Percentiles rank a stretch among this genome's conserved stretches.
Evolutionary conservation across 1,284 basidiomycete genomes (phyloP).

Genomic region (Tremellales sp.): DNA sequence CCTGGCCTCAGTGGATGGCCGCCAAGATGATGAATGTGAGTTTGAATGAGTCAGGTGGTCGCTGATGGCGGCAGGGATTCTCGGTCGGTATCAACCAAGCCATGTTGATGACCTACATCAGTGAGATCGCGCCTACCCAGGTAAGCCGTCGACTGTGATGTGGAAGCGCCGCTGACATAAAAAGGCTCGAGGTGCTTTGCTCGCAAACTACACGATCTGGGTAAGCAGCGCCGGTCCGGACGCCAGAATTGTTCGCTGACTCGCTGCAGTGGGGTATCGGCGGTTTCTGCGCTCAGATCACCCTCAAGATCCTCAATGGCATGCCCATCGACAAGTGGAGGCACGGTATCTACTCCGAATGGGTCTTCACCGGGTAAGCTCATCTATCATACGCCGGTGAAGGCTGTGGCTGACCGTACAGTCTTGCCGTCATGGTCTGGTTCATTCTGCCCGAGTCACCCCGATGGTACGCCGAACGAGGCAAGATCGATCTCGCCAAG

Average conservation of each 20-base stretch:
- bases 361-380: conserved; percentile 5
- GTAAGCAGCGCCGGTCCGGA: no score
- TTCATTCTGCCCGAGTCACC: conserved; percentile 3
- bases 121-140: conserved; percentile 1
- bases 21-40: conserved; percentile 1
- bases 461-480: conserved; percentile 14
- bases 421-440: conserved; percentile 3
- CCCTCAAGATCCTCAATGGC: background rate
- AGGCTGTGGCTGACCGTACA: no score
- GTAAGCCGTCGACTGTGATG: no score
- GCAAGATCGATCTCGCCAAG: conserved; percentile 11
- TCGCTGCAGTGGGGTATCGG: conserved; percentile 1
- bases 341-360: conserved; percentile 5
- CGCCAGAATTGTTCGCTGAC: no score
- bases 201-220: conserved; percentile 3
- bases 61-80: background rate
- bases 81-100: conserved; percentile 3
- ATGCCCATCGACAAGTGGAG: background rate
- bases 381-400: background rate
- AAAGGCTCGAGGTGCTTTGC: background rate
- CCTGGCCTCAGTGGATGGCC: conserved; percentile 4
- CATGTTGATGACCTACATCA: background rate
- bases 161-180: no score
- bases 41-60: background rate
- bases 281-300: background rate